Evolutionary conservation across 2,329 filamentous ascomycete genomes (phyloP), one percentile per base, ranked within the genome.

Genomic region (Didymella arachidicola): DNA sequence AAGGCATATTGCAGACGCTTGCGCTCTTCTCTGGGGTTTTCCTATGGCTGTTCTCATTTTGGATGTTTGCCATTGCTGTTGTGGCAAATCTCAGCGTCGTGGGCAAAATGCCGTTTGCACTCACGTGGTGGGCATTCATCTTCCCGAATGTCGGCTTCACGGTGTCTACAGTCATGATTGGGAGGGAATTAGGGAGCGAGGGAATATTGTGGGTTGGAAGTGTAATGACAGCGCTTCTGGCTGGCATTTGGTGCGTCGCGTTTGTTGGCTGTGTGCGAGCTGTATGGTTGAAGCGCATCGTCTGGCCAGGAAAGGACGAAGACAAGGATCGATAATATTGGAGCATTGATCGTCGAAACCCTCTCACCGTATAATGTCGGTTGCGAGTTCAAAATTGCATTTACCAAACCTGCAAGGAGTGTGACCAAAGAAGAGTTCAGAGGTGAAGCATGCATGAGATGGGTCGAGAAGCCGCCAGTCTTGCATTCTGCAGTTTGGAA

Each of bases 11-110:
- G 51, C 70, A 78, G 32, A 73, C 80, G 1, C 44, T 83, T 1
- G 80, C 81, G 0, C 60, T 74, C 1, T 76, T 78, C 7, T 62
- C 76, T 0, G 80, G 79, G 1, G 79, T 90, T 1, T 84, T 85
- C 61, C 74, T 92, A 7, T 92, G 89, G 88, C 81, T 84, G 0
- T 77, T 91, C 11, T 77, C 78, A 1, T 74, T 84, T 22, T 86
- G 82, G 82, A 80, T 85, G 65, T 85, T 85, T 65, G 62, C 54
- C 0, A 71, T 81, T 18, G 72, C 76, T 0, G 38, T 76, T 0
- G 56, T 79, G 4, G 71, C 64, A 6, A 68, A 66, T 41, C 39
- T 76, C 0, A 39, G 36, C 16, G 56, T 48, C 0, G 41, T 65
- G 3, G 57, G 57, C 0, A 55, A 53, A 8, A 72, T 73, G 34